Evolutionary conservation across 257 asterid genomes (phyloP).

Genomic region (Solanum arcanum): DNA sequence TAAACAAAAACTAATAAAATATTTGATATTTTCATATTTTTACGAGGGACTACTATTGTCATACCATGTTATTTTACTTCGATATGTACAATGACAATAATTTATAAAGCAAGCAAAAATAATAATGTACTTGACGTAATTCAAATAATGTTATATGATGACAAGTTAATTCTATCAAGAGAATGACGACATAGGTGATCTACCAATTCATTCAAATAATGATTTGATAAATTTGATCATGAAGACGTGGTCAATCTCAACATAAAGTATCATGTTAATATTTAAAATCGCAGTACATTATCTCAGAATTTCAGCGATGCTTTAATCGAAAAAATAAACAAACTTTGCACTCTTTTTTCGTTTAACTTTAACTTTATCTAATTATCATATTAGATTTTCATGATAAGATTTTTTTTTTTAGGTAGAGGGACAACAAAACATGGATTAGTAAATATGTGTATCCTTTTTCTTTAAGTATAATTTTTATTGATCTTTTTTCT

Average conservation of each 20-base stretch:
- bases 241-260: neutral
- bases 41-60: neutral
- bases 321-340: neutral
- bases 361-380: no score
- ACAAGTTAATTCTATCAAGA: neutral
- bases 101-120: no score
- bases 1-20: no score
- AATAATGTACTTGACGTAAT: no score
- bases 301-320: rapidly evolving
- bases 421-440: neutral
- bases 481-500: no score
- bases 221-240: neutral
- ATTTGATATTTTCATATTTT: no score
- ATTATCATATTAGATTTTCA: no score
- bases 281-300: neutral
- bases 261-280: neutral
- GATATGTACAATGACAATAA: no score
- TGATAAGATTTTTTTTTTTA: neutral
- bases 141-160: neutral
- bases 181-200: neutral
- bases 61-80: neutral
- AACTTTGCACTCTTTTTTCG: neutral
- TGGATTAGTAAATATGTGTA: neutral
- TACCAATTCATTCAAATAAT: neutral
- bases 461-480: neutral